A percentile compares a stretch with the other conserved stretches of the same genome.
phyloP scores from a whole-genome alignment of 2,329 filamentous ascomycete genomes.

The Fusarium denticulatum region DNA sequence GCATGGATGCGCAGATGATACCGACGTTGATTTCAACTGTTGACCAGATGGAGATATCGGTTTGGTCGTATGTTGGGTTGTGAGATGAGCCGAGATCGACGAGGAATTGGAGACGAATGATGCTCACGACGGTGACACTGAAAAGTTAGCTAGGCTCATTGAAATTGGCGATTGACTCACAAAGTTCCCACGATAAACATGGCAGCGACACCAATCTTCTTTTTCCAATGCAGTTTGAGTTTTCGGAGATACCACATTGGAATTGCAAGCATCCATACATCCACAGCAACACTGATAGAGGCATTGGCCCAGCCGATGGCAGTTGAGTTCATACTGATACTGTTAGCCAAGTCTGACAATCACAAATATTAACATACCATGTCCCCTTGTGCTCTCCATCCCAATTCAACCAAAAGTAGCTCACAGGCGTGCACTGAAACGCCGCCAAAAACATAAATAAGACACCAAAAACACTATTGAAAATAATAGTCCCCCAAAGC shows the following conservation, averaged over 20 bases:
- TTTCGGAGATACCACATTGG: conserved; percentile 51
- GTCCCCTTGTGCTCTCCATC: conserved; percentile 51
- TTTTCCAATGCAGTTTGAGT: conserved; percentile 51
- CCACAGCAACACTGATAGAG: conserved; percentile 53
- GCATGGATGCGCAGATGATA: conserved; percentile 51
- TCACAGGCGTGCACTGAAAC: conserved; percentile 53
- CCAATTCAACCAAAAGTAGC: conserved; percentile 55
- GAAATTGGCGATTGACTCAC: conserved; percentile 32
- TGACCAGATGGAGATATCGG: conserved; percentile 47
- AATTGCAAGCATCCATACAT: conserved; percentile 55
- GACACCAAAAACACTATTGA: conserved; percentile 46
- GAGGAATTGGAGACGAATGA: conserved; percentile 44
- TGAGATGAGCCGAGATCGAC: conserved; percentile 41
- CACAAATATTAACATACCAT: conserved; percentile 42
- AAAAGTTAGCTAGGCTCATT: background rate
- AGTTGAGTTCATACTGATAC: conserved; percentile 48
- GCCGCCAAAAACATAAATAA: conserved; percentile 48
- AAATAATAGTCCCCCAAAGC: conserved; percentile 46
- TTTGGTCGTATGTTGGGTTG: conserved; percentile 47
- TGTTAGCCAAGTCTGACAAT: background rate
- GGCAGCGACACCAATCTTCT: conserved; percentile 54
- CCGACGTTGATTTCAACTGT: conserved; percentile 50
- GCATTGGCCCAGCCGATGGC: conserved; percentile 55
- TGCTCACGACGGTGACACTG: conserved; percentile 47
- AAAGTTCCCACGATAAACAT: conserved; percentile 58